Conservation (phyloP, 768 basidiomycete species). For the Stropharia rugosoannulata region DNA sequence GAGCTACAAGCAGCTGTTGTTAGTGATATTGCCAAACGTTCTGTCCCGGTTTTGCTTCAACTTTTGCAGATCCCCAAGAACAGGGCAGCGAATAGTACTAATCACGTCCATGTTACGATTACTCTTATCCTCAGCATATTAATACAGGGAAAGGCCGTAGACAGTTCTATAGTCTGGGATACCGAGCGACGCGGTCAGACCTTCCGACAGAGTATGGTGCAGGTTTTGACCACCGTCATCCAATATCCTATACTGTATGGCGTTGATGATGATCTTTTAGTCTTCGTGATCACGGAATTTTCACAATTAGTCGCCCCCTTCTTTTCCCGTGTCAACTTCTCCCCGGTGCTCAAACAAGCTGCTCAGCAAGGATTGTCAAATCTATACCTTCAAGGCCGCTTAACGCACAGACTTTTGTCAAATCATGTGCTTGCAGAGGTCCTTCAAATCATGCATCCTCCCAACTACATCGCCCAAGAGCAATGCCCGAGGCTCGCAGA, state of each 20-base stretch:
- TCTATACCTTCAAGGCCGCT: constrained; percentile 32
- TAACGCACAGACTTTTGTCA: constrained; percentile 27
- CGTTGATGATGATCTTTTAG: constrained; percentile 27
- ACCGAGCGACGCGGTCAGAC: constrained; percentile 26
- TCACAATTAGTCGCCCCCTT: constrained; percentile 31
- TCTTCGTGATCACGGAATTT: constrained; percentile 31
- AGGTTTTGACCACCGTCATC: constrained; percentile 31
- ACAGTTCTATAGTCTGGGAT: constrained; percentile 24
- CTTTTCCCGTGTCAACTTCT: constrained; percentile 28
- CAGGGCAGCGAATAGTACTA: constrained; percentile 22
- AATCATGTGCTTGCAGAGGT: constrained; percentile 34
- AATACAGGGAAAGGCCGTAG: constrained; percentile 22
- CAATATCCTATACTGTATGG: constrained; percentile 29
- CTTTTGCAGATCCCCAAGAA: constrained; percentile 30
- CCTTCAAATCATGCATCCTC: constrained; percentile 36
- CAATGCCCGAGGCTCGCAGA: constrained; percentile 29
- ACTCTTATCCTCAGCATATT: constrained; percentile 31
- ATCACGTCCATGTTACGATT: constrained; percentile 26
- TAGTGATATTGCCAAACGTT: constrained; percentile 30
- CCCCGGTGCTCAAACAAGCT: constrained; percentile 21
- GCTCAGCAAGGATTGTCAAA: constrained; percentile 34
- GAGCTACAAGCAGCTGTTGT: constrained; percentile 35
- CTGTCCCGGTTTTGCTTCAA: constrained; percentile 33
- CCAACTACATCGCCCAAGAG: constrained; percentile 17
- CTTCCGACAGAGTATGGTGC: constrained; percentile 32